Percentiles rank a stretch among this genome's conserved stretches.
phyloP scores from a whole-genome alignment of 2,329 filamentous ascomycete genomes.

The Monilinia vaccinii-corymbosi region DNA sequence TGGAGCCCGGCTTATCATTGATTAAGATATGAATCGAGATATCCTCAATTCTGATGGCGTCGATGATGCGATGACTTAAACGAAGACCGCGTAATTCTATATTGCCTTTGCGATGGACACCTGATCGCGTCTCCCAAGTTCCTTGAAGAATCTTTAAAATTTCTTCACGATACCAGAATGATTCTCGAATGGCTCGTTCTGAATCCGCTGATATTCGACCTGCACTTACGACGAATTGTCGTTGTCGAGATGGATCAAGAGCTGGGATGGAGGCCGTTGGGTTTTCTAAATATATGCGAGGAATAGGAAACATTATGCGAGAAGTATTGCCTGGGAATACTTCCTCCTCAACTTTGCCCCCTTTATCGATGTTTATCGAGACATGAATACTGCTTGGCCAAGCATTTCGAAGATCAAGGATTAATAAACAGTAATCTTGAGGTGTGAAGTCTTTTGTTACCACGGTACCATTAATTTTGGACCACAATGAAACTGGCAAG shows the following conservation, averaged over 20 bases:
- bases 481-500: constrained; percentile 55
- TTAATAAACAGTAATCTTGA: constrained; percentile 65
- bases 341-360: constrained; percentile 34
- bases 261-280: constrained; percentile 70
- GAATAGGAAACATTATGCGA: constrained; percentile 67
- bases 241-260: constrained; percentile 69
- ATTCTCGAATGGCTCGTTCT: constrained; percentile 69
- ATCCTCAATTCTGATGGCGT: constrained; percentile 73
- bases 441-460: constrained; percentile 33
- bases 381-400: constrained; percentile 77
- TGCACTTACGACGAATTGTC: constrained; percentile 86
- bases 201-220: constrained; percentile 69
- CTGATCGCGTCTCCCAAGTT: constrained; percentile 54
- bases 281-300: constrained; percentile 65
- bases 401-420: constrained; percentile 79
- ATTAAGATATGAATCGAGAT: constrained; percentile 58
- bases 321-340: constrained; percentile 61
- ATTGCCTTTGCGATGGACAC: constrained; percentile 47
- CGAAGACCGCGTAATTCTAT: constrained; percentile 72
- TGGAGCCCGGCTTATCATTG: constrained; percentile 18
- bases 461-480: constrained; percentile 29
- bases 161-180: constrained; percentile 85
- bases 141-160: constrained; percentile 64
- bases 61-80: constrained; percentile 69
- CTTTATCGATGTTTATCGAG: constrained; percentile 38